Evolutionary conservation across 1,284 basidiomycete species (phyloP), one percentile per base, ranked within the genome.

Genomic region (Trichosporon coremiiforme): DNA sequence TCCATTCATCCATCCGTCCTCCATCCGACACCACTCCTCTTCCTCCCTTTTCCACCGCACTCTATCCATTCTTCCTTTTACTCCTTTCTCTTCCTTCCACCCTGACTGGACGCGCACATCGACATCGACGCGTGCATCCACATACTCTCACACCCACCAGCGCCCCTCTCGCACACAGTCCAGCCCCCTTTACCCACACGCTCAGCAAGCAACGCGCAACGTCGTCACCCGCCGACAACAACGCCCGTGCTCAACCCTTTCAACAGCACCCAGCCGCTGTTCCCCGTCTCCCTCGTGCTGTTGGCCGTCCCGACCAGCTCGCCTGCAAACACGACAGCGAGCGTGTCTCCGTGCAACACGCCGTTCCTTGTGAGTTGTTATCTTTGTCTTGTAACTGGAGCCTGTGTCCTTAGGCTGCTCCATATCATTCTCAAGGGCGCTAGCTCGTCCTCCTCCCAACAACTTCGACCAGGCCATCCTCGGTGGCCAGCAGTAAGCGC

Each of bases 331-430:
- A 60, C 57, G 57, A 60, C 57, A 17, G 57, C 57, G 57, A 60
- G 57, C 57, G 57, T 60, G 57, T 60, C 57, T 9, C 7, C 13
- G 29, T 33, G 57, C 57, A 33, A 35, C 31, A 60, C 57, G 35
- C 57, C 53, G 69, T 70, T 67, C 69, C 69, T 70, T 60, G 69
- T 70, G 35, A 62, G 69, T 70, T 35, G 66, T 66, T 67, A 70
- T 70, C 66, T 67, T 35, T 45, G 66, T 64, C 20, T 29, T 38
- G 66, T 66, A 41, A 66, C 69, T 70, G 69, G 69, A 66, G 63
- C 69, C 69, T 70, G 69, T 70, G n/a, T n/a, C 66, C 50, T 60
- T 22, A 20, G 12, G 12, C 29, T 41, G 25, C 65, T 29, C 10
- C 35, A 38, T 41, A 38, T 64, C 62, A 31, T 17, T 33, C 57